Percentiles rank a stretch among this genome's conserved stretches.
Evolutionary conservation across 768 basidiomycete genomes (phyloP).

Genomic region (Dictyophora rubrovolvata): DNA sequence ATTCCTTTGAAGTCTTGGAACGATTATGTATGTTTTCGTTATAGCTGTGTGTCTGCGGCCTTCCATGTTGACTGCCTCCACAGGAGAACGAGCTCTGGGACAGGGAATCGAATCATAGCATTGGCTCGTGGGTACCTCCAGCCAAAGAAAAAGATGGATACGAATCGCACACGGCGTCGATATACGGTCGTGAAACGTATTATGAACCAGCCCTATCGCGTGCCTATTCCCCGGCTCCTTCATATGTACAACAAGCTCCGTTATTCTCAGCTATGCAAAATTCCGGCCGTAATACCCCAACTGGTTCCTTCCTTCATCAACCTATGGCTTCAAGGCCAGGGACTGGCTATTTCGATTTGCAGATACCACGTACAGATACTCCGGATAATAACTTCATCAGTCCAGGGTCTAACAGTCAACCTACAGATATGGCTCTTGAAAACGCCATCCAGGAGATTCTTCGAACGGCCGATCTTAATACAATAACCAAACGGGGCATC

Average conservation of each 20-base stretch:
- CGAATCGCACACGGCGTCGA: slow-evolving; percentile 66
- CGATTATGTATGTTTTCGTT: slow-evolving; percentile 60
- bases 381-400: slow-evolving; percentile 47
- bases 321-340: slow-evolving; percentile 59
- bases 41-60: background rate
- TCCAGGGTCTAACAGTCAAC: slow-evolving; percentile 31
- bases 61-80: slow-evolving; percentile 2
- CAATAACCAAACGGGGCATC: slow-evolving; percentile 87
- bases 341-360: slow-evolving; percentile 70
- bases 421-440: slow-evolving; percentile 66
- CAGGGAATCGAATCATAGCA: slow-evolving; percentile 91
- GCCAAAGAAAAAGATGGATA: slow-evolving; percentile 62
- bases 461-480: slow-evolving; percentile 72
- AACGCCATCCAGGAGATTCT: slow-evolving; percentile 64
- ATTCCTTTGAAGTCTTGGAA: slow-evolving; percentile 97
- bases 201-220: slow-evolving; percentile 57
- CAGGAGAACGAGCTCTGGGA: slow-evolving; percentile 97
- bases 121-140: slow-evolving; percentile 86
- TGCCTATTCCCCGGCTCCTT: slow-evolving; percentile 63
- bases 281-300: slow-evolving; percentile 67
- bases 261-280: slow-evolving; percentile 59
- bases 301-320: slow-evolving; percentile 30
- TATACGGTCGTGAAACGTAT: slow-evolving; percentile 81
- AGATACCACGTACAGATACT: slow-evolving; percentile 43
- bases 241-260: slow-evolving; percentile 44